Percentiles rank a stretch among this genome's conserved stretches.
Conservation (phyloP, 129 eudicot species). For the Lactuca sativa region DNA sequence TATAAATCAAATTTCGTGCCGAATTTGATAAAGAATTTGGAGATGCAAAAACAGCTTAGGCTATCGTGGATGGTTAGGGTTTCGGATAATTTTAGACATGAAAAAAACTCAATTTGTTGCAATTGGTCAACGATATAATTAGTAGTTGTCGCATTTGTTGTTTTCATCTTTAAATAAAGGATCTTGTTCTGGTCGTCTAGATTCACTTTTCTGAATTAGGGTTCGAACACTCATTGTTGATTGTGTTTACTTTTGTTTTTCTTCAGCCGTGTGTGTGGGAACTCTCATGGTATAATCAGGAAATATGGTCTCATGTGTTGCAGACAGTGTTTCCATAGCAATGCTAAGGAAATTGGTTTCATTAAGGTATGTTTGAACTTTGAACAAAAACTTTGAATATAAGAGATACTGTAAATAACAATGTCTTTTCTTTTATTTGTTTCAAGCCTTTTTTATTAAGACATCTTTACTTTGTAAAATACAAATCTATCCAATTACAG, state of each 20-base stretch:
- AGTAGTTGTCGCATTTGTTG: not conserved
- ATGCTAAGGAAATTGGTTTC: slow-evolving; percentile 91
- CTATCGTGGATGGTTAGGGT: not conserved
- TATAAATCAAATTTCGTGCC: not conserved
- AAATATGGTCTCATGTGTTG: slow-evolving; percentile 93
- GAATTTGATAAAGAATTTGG: not conserved
- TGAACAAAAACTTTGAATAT: too few species aligned
- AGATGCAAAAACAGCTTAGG: not conserved
- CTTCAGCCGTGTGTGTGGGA: slow-evolving; percentile 88
- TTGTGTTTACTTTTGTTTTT: not conserved
- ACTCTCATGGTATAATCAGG: slow-evolving; percentile 70
- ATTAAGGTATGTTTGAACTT: slow-evolving; percentile 54
- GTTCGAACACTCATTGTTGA: not conserved
- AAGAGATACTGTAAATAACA: too few species aligned
- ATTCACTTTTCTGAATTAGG: not conserved
- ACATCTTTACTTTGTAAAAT: too few species aligned
- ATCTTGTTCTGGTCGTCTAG: too few species aligned
- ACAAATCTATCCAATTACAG: too few species aligned
- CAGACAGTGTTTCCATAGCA: slow-evolving; percentile 92
- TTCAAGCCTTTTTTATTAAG: too few species aligned
- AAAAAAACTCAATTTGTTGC: not conserved
- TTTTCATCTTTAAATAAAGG: not conserved
- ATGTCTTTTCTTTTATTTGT: not conserved
- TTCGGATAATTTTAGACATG: not conserved
- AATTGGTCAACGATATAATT: too few species aligned